A percentile compares a stretch with the other conserved stretches of the same genome.
phyloP scores from a whole-genome alignment of 768 basidiomycete genomes.

The Mycena vulgaris region DNA sequence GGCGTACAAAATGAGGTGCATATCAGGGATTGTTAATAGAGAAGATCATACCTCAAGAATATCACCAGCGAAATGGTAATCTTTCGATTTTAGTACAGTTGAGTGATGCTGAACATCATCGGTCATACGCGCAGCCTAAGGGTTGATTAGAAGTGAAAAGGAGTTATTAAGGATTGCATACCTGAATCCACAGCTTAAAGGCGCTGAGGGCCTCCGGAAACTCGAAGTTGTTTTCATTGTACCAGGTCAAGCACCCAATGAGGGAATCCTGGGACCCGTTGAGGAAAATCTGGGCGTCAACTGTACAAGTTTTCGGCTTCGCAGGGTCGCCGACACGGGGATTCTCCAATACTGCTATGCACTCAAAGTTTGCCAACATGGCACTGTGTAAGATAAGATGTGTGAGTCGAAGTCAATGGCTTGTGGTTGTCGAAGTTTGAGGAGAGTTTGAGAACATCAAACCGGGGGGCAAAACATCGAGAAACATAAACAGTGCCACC shows the following conservation, averaged over 20 bases:
- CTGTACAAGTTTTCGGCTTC: background rate
- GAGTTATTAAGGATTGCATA: background rate
- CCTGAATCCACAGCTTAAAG: background rate
- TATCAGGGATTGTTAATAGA: background rate
- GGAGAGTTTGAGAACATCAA: background rate
- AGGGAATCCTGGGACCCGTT: background rate
- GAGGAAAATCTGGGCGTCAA: constrained; percentile 1
- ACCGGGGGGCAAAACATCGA: background rate
- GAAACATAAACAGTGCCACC: background rate
- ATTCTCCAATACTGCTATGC: background rate
- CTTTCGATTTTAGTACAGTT: background rate
- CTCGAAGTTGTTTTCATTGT: background rate
- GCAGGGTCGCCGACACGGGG: background rate
- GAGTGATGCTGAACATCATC: background rate
- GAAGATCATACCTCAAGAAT: background rate
- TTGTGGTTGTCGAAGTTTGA: background rate
- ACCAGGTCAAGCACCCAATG: background rate
- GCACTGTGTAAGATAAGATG: background rate
- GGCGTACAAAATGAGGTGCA: background rate
- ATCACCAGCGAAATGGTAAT: constrained; percentile 3
- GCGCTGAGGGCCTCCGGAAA: background rate
- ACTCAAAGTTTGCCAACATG: background rate
- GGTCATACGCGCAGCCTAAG: background rate
- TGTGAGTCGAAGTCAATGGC: background rate
- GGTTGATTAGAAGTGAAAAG: background rate